These are phyloP conservation scores for Entelexis paramagnoliae DNA, from an alignment of 1,139 yeast genomes.

Conservation along the genomic window DNA sequence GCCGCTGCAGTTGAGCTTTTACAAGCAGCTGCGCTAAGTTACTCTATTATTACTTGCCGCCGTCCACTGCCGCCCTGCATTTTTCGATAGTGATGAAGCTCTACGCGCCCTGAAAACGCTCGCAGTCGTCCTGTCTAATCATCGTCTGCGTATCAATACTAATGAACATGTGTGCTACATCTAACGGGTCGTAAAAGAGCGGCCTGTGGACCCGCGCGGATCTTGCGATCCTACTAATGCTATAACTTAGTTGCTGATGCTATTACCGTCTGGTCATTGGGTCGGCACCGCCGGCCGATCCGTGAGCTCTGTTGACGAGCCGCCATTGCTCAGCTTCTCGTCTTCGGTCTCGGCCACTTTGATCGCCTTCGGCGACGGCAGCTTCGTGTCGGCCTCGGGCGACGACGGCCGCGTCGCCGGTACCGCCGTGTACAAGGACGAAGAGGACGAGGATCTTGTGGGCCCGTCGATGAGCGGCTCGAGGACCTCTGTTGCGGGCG, in stretches of 20 bases:
- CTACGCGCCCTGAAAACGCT: too few relatives aligned
- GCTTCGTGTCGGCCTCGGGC: slow-evolving; percentile 1
- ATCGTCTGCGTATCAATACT: too few relatives aligned
- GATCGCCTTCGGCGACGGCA: slow-evolving; percentile 6
- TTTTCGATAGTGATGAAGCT: too few relatives aligned
- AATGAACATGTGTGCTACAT: too few relatives aligned
- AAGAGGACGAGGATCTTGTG: slow-evolving; percentile 1
- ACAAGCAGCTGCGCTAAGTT: too few relatives aligned
- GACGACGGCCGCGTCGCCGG: slow-evolving; percentile 5
- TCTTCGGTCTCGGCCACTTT: background rate
- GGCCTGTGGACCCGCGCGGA: too few relatives aligned
- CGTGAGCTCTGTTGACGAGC: background rate
- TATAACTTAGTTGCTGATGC: background rate
- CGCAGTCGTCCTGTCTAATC: too few relatives aligned
- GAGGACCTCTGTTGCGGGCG: background rate
- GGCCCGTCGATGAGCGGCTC: background rate
- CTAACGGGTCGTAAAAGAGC: too few relatives aligned
- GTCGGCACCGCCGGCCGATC: background rate
- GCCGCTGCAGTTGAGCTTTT: too few relatives aligned
- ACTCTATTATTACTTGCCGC: too few relatives aligned
- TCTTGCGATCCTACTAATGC: too few relatives aligned
- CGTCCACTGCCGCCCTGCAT: too few relatives aligned
- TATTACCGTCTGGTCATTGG: background rate
- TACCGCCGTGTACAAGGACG: background rate
- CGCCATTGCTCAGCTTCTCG: background rate